Evolutionary conservation across 257 asterid species (phyloP), one percentile per base, ranked within the genome.

Genomic region (Schizonepeta tenuifolia): DNA sequence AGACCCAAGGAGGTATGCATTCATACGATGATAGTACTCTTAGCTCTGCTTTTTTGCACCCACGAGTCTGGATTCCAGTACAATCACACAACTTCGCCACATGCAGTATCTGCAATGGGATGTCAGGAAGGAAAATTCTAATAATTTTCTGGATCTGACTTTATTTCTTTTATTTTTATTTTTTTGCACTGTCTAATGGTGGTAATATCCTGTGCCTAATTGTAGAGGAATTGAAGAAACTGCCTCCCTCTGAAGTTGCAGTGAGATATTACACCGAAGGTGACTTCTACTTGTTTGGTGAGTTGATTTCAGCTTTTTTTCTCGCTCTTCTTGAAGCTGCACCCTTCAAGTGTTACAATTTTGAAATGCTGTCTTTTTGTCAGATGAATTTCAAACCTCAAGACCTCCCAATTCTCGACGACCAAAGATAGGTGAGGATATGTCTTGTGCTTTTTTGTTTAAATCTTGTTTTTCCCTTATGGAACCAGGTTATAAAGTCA

Each of bases 351-450:
- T 70, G 20, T 70, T 33, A 55, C 33, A 62, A 50, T 31, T 66
- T 24, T 21, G 24, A 38, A 51, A 2, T 58, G 67, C 8, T 56
- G 38, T 24, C 59, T 17, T 60, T 58, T 66, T 47, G n/a, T 61
- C 94, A 95, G 98, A 95, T 83, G 98, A 92, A 68, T 95, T 95
- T 78, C 99, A 95, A 77, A 90, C 96, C 21, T 81, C 97, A 54
- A 83, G 98, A 71, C 74, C 85, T 70, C 96, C 97, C 75, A 83
- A 88, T 62, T 53, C 96, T 65, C 92, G 98, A 64, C 83, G 98
- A 46, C 98, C 99, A 21, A 88, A 86, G 66, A 95, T 92, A 78
- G 98, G 97, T 88, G 77, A 86, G 81, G 2, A n/a, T 44, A 20
- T 17, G 66, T 9, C 28, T 61, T 15, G 24, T 21, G 18, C 46